These are phyloP conservation scores for Yamadazyma spencermartinsiae DNA, from an alignment of 1,139 yeast species.

Conservation along the genomic window DNA sequence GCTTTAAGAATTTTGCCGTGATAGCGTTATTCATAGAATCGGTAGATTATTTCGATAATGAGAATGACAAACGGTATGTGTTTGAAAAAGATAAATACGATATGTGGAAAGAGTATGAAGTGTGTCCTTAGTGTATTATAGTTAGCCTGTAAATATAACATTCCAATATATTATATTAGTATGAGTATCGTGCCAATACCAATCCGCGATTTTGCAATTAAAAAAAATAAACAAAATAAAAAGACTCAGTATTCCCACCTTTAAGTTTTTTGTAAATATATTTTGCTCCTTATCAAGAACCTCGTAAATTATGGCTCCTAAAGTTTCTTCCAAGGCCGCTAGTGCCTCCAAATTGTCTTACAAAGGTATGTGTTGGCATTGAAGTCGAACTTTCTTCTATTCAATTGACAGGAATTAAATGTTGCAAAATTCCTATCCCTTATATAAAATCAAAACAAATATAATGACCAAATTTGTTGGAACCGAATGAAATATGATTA, in stretches of 20 bases:
- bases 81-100: slow-evolving; percentile 57
- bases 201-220: slow-evolving; percentile 13
- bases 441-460: slow-evolving; percentile 4
- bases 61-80: slow-evolving; percentile 54
- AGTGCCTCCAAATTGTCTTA: slow-evolving; percentile 45
- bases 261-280: slow-evolving; percentile 3
- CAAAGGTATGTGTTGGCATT: slow-evolving; percentile 43
- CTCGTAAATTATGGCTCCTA: slow-evolving; percentile 21
- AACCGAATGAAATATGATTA: not conserved
- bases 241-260: slow-evolving; percentile 7
- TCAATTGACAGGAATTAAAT: not conserved
- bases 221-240: slow-evolving; percentile 16
- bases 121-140: slow-evolving; percentile 55
- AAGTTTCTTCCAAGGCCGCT: slow-evolving; percentile 28
- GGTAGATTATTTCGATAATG: slow-evolving; percentile 70
- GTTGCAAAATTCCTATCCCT: slow-evolving; percentile 1
- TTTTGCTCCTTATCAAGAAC: not conserved
- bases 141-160: slow-evolving; percentile 2
- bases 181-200: not conserved
- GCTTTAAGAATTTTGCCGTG: slow-evolving; percentile 68
- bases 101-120: slow-evolving; percentile 75
- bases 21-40: slow-evolving; percentile 68
- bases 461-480: no score
- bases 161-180: not conserved
- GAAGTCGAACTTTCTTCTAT: not conserved